A percentile compares a stretch with the other conserved stretches of the same genome.
phyloP scores from a whole-genome alignment of 2,329 filamentous ascomycete species.

The Colletotrichum eremochloae region DNA sequence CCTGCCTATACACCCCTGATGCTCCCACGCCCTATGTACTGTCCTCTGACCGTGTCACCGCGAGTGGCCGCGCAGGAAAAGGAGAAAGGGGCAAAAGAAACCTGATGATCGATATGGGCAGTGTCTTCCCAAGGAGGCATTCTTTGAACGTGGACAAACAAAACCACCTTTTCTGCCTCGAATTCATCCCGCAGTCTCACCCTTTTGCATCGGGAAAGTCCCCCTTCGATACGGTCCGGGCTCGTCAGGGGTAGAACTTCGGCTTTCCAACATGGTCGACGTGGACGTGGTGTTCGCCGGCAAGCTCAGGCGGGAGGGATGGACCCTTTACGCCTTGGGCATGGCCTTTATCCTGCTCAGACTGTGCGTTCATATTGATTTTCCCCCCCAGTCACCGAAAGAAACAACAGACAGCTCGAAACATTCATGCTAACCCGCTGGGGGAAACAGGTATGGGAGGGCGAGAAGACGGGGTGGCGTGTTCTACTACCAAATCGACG shows the following conservation, averaged over 20 bases:
- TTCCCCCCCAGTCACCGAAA: too few relatives aligned
- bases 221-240: neutral
- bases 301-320: conserved; percentile 27
- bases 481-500: conserved; percentile 17
- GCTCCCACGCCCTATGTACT: too few relatives aligned
- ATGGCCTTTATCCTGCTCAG: conserved; percentile 20
- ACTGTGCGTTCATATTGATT: conserved; percentile 9
- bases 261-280: conserved; percentile 6
- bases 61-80: neutral
- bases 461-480: conserved; percentile 25
- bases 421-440: neutral
- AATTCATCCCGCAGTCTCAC: neutral
- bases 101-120: neutral
- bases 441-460: conserved; percentile 25
- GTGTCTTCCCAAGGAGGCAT: neutral
- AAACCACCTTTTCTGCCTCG: neutral
- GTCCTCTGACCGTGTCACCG: neutral
- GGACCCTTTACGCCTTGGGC: conserved; percentile 25
- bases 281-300: neutral
- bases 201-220: neutral
- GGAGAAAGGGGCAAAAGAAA: neutral
- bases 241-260: neutral
- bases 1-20: too few relatives aligned
- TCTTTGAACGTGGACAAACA: neutral
- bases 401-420: neutral